Evolutionary conservation across 2,329 filamentous ascomycete genomes (phyloP).

Genomic region (Trichophyton benhamiae): DNA sequence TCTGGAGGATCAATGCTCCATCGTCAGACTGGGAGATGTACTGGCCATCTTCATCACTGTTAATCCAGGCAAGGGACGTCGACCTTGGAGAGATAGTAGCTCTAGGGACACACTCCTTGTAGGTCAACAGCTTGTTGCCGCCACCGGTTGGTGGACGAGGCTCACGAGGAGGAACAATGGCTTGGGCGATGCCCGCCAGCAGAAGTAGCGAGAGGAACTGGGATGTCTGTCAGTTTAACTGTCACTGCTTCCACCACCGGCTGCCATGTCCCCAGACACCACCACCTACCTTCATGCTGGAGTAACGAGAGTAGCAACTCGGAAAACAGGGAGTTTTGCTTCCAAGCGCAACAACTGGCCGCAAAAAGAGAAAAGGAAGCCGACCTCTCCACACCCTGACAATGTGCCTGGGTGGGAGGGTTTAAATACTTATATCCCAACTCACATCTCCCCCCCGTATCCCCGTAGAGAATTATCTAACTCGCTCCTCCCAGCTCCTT

Average conservation of each 20-base stretch:
- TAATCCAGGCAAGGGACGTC: conserved; percentile 45
- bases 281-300: conserved; percentile 9
- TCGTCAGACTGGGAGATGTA: conserved; percentile 44
- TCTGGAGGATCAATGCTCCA: conserved; percentile 47
- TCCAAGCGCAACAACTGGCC: not conserved
- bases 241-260: not conserved
- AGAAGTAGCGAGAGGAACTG: conserved; percentile 11
- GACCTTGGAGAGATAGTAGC: conserved; percentile 37
- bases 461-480: no score
- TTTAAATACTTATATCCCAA: not conserved
- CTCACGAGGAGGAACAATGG: conserved; percentile 40
- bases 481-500: no score
- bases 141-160: conserved; percentile 45
- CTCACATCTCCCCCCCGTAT: no score
- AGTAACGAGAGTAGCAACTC: not conserved
- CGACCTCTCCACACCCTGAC: not conserved
- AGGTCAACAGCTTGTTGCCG: conserved; percentile 46
- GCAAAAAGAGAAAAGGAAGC: not conserved
- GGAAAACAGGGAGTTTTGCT: not conserved
- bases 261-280: not conserved
- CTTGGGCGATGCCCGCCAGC: conserved; percentile 17
- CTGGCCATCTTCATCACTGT: conserved; percentile 47
- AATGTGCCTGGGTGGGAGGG: not conserved
- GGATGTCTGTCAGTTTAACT: not conserved
- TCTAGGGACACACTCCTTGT: conserved; percentile 46